phyloP scores from a whole-genome alignment of 306 rosid species.

The Gastrolobium bilobum region DNA sequence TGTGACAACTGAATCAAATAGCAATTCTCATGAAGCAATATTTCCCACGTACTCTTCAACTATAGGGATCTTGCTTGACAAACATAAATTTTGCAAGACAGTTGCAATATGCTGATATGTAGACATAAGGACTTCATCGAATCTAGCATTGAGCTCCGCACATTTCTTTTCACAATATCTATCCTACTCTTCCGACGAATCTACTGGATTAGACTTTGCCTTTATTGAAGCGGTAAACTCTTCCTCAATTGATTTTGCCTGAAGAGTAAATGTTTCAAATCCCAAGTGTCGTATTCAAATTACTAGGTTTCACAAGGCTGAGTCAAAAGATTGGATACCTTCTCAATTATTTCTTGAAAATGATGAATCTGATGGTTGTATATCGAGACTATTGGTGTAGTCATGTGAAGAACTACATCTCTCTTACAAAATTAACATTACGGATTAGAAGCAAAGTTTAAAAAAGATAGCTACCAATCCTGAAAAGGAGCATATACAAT shows the following conservation, averaged over 20 bases:
- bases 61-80: constrained; percentile 44
- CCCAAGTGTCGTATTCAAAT: constrained; percentile 17
- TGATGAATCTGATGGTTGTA: too few relatives aligned
- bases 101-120: constrained; percentile 61
- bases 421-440: too few relatives aligned
- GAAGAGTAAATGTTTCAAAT: constrained; percentile 38
- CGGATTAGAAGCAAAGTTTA: too few relatives aligned
- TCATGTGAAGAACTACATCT: too few relatives aligned
- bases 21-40: constrained; percentile 65
- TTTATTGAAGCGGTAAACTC: constrained; percentile 57
- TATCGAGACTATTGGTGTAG: too few relatives aligned
- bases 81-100: constrained; percentile 59
- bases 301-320: not conserved
- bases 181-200: constrained; percentile 41
- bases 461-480: too few relatives aligned
- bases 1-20: constrained; percentile 57
- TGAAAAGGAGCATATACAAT: too few relatives aligned
- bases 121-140: constrained; percentile 58
- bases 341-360: constrained; percentile 64
- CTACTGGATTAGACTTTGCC: constrained; percentile 33
- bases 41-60: constrained; percentile 57
- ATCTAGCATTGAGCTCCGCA: constrained; percentile 50
- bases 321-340: constrained; percentile 59
- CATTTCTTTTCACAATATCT: constrained; percentile 16
- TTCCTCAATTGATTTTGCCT: constrained; percentile 70